Evolutionary conservation across 768 basidiomycete genomes (phyloP).

Genomic region (Saitozyma podzolica): DNA sequence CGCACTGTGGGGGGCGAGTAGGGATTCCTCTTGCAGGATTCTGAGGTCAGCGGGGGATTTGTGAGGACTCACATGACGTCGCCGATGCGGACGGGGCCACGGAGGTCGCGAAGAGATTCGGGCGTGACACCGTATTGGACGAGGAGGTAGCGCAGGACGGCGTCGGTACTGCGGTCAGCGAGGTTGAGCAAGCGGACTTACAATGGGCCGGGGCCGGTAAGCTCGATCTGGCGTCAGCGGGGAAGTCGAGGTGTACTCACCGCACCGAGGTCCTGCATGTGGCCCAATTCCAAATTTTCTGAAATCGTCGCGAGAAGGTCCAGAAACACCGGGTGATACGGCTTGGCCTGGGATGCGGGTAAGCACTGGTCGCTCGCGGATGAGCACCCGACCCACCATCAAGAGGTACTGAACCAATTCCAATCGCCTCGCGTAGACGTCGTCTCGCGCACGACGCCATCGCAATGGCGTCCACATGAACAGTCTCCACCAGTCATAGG

Average conservation of each 20-base stretch:
- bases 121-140: constrained; percentile 28
- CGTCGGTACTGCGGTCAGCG: constrained; percentile 22
- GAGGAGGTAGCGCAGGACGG: constrained; percentile 29
- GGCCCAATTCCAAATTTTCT: not conserved
- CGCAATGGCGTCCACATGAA: constrained; percentile 16
- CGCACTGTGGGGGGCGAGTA: not conserved
- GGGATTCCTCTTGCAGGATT: not conserved
- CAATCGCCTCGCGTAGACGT: constrained; percentile 1
- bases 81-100: constrained; percentile 19
- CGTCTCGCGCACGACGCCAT: constrained; percentile 4
- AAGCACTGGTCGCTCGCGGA: not conserved
- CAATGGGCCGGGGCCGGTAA: constrained; percentile 37
- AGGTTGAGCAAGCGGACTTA: constrained; percentile 6
- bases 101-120: constrained; percentile 7
- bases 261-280: not conserved
- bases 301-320: constrained; percentile 22
- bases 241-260: not conserved
- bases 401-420: constrained; percentile 23
- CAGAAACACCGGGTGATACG: constrained; percentile 24
- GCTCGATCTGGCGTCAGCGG: constrained; percentile 14
- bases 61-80: constrained; percentile 24
- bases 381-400: constrained; percentile 2
- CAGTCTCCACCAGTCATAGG: constrained; percentile 7
- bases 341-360: constrained; percentile 18
- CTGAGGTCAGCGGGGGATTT: not conserved